phyloP scores from a whole-genome alignment of 169 alveolate species.

The Plasmodium knowlesi region DNA sequence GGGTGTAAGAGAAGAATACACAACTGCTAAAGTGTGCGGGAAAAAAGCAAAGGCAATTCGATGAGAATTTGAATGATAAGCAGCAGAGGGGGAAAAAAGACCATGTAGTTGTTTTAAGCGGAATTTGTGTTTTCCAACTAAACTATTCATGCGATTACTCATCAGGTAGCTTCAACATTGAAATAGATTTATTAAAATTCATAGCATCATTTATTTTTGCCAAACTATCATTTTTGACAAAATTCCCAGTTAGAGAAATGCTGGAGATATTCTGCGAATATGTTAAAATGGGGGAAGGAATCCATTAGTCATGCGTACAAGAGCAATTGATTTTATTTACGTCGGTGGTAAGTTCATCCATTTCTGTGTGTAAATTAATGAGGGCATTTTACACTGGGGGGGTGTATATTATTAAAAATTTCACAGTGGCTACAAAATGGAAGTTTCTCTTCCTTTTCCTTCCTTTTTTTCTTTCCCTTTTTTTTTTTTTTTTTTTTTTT shows the following conservation, averaged over 20 bases:
- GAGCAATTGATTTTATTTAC: background rate
- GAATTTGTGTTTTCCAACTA: background rate
- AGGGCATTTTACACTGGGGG: background rate
- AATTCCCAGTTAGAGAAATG: slow-evolving; percentile 44
- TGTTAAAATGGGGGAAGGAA: background rate
- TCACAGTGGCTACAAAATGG: background rate
- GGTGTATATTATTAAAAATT: background rate
- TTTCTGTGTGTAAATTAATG: background rate
- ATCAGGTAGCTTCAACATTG: slow-evolving; percentile 47
- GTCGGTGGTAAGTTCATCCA: background rate
- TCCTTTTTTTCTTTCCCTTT: background rate
- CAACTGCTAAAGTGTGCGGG: background rate
- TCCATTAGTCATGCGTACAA: background rate
- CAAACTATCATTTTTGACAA: slow-evolving; percentile 29
- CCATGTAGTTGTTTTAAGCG: background rate
- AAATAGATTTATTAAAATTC: slow-evolving; percentile 45
- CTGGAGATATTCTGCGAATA: slow-evolving; percentile 35
- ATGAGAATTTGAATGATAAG: background rate
- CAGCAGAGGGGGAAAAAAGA: background rate
- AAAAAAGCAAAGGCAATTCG: background rate
- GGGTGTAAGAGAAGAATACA: background rate
- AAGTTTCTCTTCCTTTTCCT: slow-evolving; percentile 24
- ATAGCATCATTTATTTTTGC: slow-evolving; percentile 59
- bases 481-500: background rate
- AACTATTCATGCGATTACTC: slow-evolving; percentile 15